These are phyloP conservation scores for Cystofilobasidium capitatum DNA, from an alignment of 768 basidiomycete species.

Conservation along the genomic window DNA sequence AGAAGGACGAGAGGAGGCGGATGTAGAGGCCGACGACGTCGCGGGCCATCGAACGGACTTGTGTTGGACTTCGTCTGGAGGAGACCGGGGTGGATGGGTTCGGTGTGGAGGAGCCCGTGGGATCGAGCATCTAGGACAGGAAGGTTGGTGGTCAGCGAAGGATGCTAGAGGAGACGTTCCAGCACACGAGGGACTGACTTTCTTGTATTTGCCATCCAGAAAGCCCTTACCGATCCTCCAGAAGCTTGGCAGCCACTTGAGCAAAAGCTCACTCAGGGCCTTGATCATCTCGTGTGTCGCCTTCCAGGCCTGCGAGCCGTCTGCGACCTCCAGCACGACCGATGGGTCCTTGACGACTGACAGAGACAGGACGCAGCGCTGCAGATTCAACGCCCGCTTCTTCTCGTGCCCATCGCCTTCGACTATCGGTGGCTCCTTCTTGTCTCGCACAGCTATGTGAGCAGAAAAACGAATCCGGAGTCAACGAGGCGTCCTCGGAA, in stretches of 20 bases:
- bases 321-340: constrained; percentile 40
- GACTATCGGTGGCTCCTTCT: background rate
- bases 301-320: constrained; percentile 72
- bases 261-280: constrained; percentile 71
- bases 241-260: constrained; percentile 79
- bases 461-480: constrained; percentile 20
- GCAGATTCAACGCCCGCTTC: constrained; percentile 26
- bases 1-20: constrained; percentile 73
- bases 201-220: constrained; percentile 74
- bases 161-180: background rate
- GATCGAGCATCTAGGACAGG: background rate
- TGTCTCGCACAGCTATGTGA: background rate
- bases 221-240: constrained; percentile 86
- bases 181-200: constrained; percentile 1
- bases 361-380: constrained; percentile 26
- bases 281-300: constrained; percentile 69
- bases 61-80: constrained; percentile 66
- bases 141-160: background rate
- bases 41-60: constrained; percentile 75
- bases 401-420: constrained; percentile 10
- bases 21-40: constrained; percentile 81
- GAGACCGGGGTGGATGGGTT: constrained; percentile 33
- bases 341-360: constrained; percentile 2
- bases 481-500: constrained; percentile 17
- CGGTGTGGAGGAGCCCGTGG: background rate